Evolutionary conservation across 2,329 filamentous ascomycete species (phyloP).

Genomic region (Ceratocystis albifundus): DNA sequence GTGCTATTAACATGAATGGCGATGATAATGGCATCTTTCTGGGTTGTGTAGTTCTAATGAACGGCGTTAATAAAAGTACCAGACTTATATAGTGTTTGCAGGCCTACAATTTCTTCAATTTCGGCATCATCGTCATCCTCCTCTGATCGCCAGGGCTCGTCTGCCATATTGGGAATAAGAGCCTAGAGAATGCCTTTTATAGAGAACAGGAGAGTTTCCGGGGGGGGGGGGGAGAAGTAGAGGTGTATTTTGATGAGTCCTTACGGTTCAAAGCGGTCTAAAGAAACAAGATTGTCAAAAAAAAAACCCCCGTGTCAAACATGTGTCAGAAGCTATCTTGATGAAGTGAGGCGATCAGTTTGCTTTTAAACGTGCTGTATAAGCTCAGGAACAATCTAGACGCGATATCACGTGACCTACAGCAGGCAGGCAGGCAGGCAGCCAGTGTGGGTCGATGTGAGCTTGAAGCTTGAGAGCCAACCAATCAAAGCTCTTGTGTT

Average conservation of each 20-base stretch:
- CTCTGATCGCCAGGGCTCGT: not conserved
- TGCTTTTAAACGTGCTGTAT: not conserved
- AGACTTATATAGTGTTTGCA: not conserved
- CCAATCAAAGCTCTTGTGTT: constrained; percentile 2
- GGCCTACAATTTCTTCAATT: constrained; percentile 50
- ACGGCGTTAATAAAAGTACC: constrained; percentile 10
- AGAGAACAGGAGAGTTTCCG: not conserved
- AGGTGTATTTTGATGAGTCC: not conserved
- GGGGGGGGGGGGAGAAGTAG: not conserved
- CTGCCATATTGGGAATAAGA: constrained; percentile 6
- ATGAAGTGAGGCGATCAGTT: too few species aligned
- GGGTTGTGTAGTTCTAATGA: constrained; percentile 67
- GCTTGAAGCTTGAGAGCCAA: not conserved
- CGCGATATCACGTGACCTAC: not conserved
- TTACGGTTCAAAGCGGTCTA: too few species aligned
- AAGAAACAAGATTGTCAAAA: too few species aligned
- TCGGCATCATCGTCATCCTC: constrained; percentile 51
- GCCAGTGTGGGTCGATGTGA: not conserved
- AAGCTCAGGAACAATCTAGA: not conserved
- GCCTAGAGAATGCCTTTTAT: not conserved
- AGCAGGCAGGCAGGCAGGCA: not conserved
- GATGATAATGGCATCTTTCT: constrained; percentile 97
- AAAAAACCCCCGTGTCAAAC: too few species aligned
- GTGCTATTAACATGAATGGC: constrained; percentile 84
- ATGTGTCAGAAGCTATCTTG: too few species aligned